Conservation (phyloP, 1,284 basidiomycete species). For the Leccinum brunneo-olivaceum region DNA sequence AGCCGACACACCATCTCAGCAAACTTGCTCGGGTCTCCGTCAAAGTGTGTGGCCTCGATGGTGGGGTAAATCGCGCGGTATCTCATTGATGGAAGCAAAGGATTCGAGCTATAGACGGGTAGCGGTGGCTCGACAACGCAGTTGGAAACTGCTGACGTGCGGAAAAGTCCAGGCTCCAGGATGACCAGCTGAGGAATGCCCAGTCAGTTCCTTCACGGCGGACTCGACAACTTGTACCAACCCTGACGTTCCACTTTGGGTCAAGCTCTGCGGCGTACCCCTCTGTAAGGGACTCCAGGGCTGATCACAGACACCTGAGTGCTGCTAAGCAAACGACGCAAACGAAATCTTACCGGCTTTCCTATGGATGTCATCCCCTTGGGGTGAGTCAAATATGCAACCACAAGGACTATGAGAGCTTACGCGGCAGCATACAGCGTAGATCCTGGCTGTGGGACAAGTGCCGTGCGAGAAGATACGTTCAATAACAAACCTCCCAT, state of each 20-base stretch:
- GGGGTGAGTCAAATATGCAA: slow-evolving; percentile 1
- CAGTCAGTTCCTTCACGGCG: slow-evolving; percentile 6
- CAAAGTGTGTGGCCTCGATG: slow-evolving; percentile 12
- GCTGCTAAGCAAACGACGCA: background rate
- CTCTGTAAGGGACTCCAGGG: slow-evolving; percentile 24
- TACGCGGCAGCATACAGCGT: slow-evolving; percentile 20
- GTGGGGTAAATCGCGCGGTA: slow-evolving; percentile 21
- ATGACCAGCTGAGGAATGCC: slow-evolving; percentile 17
- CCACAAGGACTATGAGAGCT: slow-evolving; percentile 7
- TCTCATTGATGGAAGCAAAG: slow-evolving; percentile 22
- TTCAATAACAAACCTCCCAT: slow-evolving; percentile 23
- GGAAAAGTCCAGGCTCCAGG: slow-evolving; percentile 24
- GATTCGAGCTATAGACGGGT: slow-evolving; percentile 19
- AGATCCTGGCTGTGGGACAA: slow-evolving; percentile 21
- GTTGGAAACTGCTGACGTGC: slow-evolving; percentile 15
- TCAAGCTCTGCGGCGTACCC: slow-evolving; percentile 24
- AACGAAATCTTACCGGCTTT: slow-evolving; percentile 19
- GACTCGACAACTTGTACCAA: slow-evolving; percentile 11
- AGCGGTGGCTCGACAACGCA: slow-evolving; percentile 11
- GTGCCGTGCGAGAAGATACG: slow-evolving; percentile 23
- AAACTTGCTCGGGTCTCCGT: slow-evolving; percentile 26
- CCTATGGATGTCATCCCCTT: slow-evolving; percentile 9
- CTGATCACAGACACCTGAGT: slow-evolving; percentile 7
- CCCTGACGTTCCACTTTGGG: slow-evolving; percentile 25
- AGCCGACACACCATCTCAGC: slow-evolving; percentile 17